Evolutionary conservation across 176 grass and related monocot genomes (phyloP), one percentile per base, ranked within the genome.

Genomic region (Oryza brachyantha): DNA sequence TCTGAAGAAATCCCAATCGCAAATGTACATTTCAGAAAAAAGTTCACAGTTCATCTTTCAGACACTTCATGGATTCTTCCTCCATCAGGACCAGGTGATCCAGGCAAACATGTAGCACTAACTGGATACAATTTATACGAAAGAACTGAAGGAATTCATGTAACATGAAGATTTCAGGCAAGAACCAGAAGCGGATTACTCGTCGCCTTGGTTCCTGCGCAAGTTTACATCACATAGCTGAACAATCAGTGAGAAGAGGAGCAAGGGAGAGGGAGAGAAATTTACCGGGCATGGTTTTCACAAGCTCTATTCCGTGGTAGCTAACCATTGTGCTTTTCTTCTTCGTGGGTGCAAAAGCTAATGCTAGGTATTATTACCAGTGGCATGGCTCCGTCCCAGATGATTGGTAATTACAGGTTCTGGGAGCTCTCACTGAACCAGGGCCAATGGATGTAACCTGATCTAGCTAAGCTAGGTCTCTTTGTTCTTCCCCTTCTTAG

Each of bases 401-500:
- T 63, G 34, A 64, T 79, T 21, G 26, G 13, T 89, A 85, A 89
- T 89, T 89, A 89, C 82, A 89, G 43, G 67, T 85, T 84, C 86
- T 89, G 64, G 65, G 82, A 36, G 79, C 16, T 70, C 78, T 54
- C 50, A 68, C 48, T 83, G 26, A 78, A 13, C 22, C 10, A 38
- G 43, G 32, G 28, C 71, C 29, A 16, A 10, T 25, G 28, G 55
- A 55, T 46, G 43, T 29, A 54, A 32, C 34, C 64, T 55, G 2
- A 57, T 57, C 60, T 60, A 74, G 71, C 46, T 71, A 72, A 74
- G 71, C 46, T 71, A 63, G 25, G 60, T 77, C 66, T 78, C 84
- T 84, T 85, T 93, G 66, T 66, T 68, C 60, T 98, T 88, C 55
- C 90, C 87, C 76, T 87, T 93, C 58, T 82, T 95, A 61, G 85